Base-by-base conservation (phyloP, 768 basidiomycete species). In the Cytidiella melzeri region DNA sequence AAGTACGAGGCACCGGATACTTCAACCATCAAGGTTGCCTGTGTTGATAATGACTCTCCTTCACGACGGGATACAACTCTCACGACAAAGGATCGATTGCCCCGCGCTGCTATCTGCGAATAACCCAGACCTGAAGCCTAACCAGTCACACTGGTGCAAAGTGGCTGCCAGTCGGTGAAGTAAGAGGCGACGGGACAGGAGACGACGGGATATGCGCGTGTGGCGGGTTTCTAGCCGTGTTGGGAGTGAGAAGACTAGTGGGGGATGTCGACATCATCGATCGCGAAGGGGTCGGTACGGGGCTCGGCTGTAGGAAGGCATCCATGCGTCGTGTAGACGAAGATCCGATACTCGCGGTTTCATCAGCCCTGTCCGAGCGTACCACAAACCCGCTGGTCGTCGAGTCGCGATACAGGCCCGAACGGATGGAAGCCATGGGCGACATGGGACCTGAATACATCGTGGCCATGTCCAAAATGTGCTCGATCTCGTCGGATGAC, bases 401-500 rank as follows among this genome's bases (percentile, higher is more conserved):
- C 40, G 40, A 41, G n/a, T 41, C n/a, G 19, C 40, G 40, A 7
- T 21, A 40, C 27, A 21, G 24, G 25, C 26, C 41, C 39, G 39
- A 41, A 21, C 13, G 15, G 28, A 43, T 53, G 48, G 26, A 24
- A 18, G 23, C 18, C 42, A 21, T 52, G 3, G 46, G 50, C 24
- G 46, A 47, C 27, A 43, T 10, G 1, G 48, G 39, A 20, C 43
- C 47, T 2, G 52, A 21, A 53, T 72, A 73, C 12, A 71, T 57
- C 18, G 70, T 69, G 1, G 77, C 76, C 66, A 76, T 72, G 56
- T 80, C 74, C 28, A 82, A 66, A 61, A 80, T 78, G 21, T 73
- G 68, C 58, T 78, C 75, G 45, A 80, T 74, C 53, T 80, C 76
- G 15, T 71, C 53, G 0, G 72, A 70, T 30, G 58, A 55, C 12